Base-by-base conservation (phyloP, 2,329 filamentous ascomycete genomes). In the Fusarium sarcochroum region DNA sequence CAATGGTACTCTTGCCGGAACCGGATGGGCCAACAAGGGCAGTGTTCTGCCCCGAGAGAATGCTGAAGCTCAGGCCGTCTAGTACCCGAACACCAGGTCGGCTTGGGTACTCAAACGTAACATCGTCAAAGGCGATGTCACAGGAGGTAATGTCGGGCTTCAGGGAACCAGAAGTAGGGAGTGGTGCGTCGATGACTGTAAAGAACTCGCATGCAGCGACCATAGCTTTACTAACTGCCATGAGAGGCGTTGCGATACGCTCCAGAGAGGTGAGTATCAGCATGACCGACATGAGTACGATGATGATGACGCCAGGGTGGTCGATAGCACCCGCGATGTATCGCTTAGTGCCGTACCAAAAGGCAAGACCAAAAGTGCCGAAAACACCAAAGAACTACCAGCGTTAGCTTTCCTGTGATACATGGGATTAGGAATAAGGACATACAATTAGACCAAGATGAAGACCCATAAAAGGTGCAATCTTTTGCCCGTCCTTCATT, bases 1-100 rank as follows among this genome's bases (percentile, higher is more conserved):
- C 85, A 13, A 92, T 86, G 0, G 90, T 93, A 51, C 87, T 91
- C 75, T 93, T 93, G 0, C 91, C 90, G 3, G 85, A 88, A 0
- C 90, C 90, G 2, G 88, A 91, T 0, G 89, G 85, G 0, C 90
- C 91, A 13, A 93, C 90, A 21, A 93, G 88, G 2, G 90, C 91
- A 0, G 89, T 91, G 3, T 88, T 84, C 66, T 90, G 88, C 5
- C 88, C 87, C 6, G 85, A 82, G 38, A 82, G 79, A 48, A 91
- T 85, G 1, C 74, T 79, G 7, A 91, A 76, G 63, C 82, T 83
- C 5, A 91, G 75, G 1, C 80, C 77, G 61, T 90, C 82, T 10
- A 73, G 32, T 1, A 74, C 57, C 1, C 45, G 58, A 4, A 66
- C 69, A 1, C 67, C 67, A 10, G 71, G 71, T 2, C 71, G 63